Percentiles rank a stretch among this genome's conserved stretches.
phyloP scores from a whole-genome alignment of 2,329 filamentous ascomycete genomes.

The Fusarium sterilihyphosum region DNA sequence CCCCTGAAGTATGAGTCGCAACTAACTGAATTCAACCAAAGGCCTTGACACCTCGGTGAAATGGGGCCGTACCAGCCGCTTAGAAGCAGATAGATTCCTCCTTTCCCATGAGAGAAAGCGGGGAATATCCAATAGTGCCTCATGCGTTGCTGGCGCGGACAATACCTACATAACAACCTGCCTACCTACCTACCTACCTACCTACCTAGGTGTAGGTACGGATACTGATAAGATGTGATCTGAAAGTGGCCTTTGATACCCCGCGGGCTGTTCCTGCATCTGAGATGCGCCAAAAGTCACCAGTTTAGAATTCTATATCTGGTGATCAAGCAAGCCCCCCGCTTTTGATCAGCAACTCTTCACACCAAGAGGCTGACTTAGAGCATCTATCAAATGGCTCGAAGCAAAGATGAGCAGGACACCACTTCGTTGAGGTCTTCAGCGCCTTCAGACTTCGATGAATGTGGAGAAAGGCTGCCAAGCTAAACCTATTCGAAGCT shows the following conservation, averaged over 20 bases:
- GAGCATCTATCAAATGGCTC: slow-evolving; percentile 1
- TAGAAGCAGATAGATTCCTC: background rate
- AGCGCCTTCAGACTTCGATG: slow-evolving; percentile 9
- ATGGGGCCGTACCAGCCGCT: background rate
- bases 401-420: slow-evolving; percentile 23
- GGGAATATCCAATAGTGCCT: background rate
- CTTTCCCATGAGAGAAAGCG: background rate
- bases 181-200: background rate
- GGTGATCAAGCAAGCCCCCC: slow-evolving; percentile 25
- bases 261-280: slow-evolving; percentile 34
- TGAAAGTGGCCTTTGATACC: slow-evolving; percentile 12
- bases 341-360: slow-evolving; percentile 12
- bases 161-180: background rate
- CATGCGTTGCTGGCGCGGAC: background rate
- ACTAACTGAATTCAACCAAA: background rate
- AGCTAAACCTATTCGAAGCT: slow-evolving; percentile 18
- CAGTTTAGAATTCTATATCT: slow-evolving; percentile 25
- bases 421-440: slow-evolving; percentile 17
- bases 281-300: slow-evolving; percentile 23
- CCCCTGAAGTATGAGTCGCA: slow-evolving; percentile 15
- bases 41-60: slow-evolving; percentile 6
- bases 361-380: slow-evolving; percentile 1
- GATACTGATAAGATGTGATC: slow-evolving; percentile 11
- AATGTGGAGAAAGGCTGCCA: slow-evolving; percentile 27
- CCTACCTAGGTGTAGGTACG: no score